Evolutionary conservation across 148 eudicot species (phyloP).

Genomic region (Camellia japonica): DNA sequence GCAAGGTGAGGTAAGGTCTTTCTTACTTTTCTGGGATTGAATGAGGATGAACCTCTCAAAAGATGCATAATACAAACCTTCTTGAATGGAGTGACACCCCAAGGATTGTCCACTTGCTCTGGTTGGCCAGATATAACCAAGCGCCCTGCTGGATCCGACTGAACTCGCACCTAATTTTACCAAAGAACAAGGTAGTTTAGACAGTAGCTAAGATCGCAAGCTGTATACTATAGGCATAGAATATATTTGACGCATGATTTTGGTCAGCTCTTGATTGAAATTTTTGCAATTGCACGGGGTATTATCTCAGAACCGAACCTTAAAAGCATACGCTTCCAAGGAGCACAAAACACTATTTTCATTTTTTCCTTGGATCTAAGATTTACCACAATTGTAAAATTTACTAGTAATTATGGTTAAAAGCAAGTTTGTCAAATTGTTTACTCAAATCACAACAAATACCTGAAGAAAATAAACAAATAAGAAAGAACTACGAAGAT

Average conservation of each 20-base stretch:
- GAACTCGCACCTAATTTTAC: slow-evolving; percentile 56
- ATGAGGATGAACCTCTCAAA: neutral
- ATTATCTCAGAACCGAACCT: no score
- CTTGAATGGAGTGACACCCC: slow-evolving; percentile 67
- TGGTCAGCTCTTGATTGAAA: neutral
- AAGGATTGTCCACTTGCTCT: slow-evolving; percentile 60
- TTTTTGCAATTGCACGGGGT: neutral
- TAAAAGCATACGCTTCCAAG: no score
- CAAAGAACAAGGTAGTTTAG: slow-evolving; percentile 13
- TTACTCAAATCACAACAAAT: no score
- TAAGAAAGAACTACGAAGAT: no score
- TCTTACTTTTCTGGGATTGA: no score
- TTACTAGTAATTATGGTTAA: no score
- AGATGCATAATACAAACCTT: slow-evolving; percentile 35
- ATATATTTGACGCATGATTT: neutral
- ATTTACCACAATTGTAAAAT: no score
- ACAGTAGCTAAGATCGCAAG: neutral
- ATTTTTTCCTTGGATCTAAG: no score
- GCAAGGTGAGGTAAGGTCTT: no score
- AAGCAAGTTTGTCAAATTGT: no score
- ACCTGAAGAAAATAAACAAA: no score
- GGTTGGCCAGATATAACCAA: slow-evolving; percentile 70
- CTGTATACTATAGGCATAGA: neutral
- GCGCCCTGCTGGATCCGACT: slow-evolving; percentile 73
- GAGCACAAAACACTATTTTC: no score